phyloP scores from a whole-genome alignment of 139 green algal species.

The Chlorella sp. region DNA sequence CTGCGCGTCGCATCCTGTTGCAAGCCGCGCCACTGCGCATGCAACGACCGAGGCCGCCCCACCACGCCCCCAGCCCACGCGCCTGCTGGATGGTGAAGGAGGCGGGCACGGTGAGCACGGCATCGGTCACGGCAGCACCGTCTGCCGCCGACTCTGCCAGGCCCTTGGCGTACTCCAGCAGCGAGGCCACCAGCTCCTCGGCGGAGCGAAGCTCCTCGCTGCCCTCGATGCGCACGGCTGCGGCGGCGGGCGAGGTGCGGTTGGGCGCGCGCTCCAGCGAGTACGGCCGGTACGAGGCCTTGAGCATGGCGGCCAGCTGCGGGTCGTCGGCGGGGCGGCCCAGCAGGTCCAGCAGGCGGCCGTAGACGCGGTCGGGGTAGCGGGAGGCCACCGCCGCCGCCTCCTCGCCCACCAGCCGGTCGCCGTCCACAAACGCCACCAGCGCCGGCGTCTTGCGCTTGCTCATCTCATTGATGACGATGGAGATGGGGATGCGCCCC shows the following conservation, averaged over 20 bases:
- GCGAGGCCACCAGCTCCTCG: slow-evolving; percentile 91
- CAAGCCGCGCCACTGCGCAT: too few species aligned
- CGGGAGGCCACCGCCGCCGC: slow-evolving; percentile 73
- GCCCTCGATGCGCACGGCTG: slow-evolving; percentile 53
- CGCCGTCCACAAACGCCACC: slow-evolving; percentile 84
- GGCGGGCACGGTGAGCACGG: slow-evolving; percentile 87
- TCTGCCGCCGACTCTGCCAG: slow-evolving; percentile 80
- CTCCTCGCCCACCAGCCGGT: slow-evolving; percentile 95
- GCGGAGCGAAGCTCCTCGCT: slow-evolving; percentile 54
- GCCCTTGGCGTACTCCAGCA: slow-evolving; percentile 86
- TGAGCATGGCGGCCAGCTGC: slow-evolving; percentile 53
- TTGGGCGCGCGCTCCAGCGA: slow-evolving; percentile 68
- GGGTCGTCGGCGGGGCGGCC: slow-evolving; percentile 67
- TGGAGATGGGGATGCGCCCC: slow-evolving; percentile 78
- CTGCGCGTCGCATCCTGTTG: too few species aligned
- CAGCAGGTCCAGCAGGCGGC: slow-evolving; percentile 80
- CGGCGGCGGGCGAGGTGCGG: slow-evolving; percentile 44
- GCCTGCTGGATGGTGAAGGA: slow-evolving; percentile 86
- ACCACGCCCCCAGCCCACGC: too few species aligned
- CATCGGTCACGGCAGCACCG: slow-evolving; percentile 74
- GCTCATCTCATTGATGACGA: slow-evolving; percentile 97
- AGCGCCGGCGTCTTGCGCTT: slow-evolving; percentile 91
- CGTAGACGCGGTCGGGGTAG: slow-evolving; percentile 82
- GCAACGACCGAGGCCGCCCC: too few species aligned
- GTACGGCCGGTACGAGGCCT: slow-evolving; percentile 72